A percentile compares a stretch with the other conserved stretches of the same genome.
These are phyloP conservation scores for Croton laevigatus DNA, from an alignment of 441 rosid species.

Conservation along the genomic window DNA sequence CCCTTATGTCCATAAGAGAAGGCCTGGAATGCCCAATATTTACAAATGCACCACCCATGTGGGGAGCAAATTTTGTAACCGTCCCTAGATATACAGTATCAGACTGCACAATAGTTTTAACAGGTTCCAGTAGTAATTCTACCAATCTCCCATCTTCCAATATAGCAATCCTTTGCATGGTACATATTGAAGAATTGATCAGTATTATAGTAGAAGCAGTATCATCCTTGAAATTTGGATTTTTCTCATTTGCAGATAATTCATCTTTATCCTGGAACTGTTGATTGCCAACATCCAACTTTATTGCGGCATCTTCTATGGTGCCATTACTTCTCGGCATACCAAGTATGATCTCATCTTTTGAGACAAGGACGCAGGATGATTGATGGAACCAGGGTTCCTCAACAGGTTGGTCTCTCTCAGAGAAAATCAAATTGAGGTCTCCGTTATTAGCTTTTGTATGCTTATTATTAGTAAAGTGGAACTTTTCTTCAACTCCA, in stretches of 20 bases:
- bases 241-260: constrained; percentile 41
- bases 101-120: constrained; percentile 80
- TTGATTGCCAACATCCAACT: constrained; percentile 34
- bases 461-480: constrained; percentile 27
- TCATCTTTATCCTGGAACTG: constrained; percentile 38
- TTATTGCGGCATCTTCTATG: constrained; percentile 28
- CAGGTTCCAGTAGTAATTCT: constrained; percentile 90
- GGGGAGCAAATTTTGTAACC: constrained; percentile 78
- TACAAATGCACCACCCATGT: constrained; percentile 99
- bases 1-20: constrained; percentile 80
- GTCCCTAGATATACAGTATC: constrained; percentile 91
- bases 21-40: constrained; percentile 77
- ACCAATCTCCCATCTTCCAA: constrained; percentile 86
- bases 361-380: constrained; percentile 28
- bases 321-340: constrained; percentile 26
- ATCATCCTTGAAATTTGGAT: constrained; percentile 37
- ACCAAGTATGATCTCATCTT: constrained; percentile 32
- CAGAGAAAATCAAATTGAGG: constrained; percentile 34
- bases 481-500: constrained; percentile 34
- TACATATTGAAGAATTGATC: constrained; percentile 87
- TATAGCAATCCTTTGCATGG: constrained; percentile 95
- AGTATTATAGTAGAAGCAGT: constrained; percentile 60
- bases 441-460: constrained; percentile 27
- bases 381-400: constrained; percentile 81
- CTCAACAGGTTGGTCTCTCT: constrained; percentile 72